Percentiles rank a stretch among this genome's conserved stretches.
Evolutionary conservation across 164 flowering plant species (phyloP).

Genomic region (Dillenia suffruticosa): DNA sequence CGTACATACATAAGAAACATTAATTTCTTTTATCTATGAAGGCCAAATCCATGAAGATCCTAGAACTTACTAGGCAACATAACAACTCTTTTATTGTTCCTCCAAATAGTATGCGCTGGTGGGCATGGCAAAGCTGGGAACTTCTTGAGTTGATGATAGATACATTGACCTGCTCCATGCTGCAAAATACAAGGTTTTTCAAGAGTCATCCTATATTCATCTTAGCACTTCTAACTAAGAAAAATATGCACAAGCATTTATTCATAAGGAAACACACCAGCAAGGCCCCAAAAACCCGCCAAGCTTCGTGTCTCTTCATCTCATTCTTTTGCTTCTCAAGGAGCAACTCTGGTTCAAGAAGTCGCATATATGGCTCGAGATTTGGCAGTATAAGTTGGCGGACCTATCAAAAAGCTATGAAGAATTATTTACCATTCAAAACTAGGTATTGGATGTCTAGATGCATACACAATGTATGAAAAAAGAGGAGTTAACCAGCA

Average conservation of each 20-base stretch:
- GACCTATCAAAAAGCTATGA: conserved; percentile 35
- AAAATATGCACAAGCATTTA: neutral
- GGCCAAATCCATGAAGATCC: neutral
- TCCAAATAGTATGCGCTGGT: conserved; percentile 41
- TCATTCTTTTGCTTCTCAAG: conserved; percentile 84
- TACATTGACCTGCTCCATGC: conserved; percentile 80
- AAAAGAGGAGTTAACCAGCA: neutral
- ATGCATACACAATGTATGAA: no score
- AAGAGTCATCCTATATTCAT: conserved; percentile 9
- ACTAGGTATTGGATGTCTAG: neutral
- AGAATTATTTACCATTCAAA: neutral
- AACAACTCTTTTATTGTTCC: conserved; percentile 38
- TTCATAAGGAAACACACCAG: conserved; percentile 40
- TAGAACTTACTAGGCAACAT: conserved; percentile 43
- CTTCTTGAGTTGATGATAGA: conserved; percentile 60
- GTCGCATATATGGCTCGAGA: conserved; percentile 73
- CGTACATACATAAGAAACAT: no score
- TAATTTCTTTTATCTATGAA: no score
- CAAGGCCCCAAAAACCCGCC: conserved; percentile 90
- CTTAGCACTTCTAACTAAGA: neutral
- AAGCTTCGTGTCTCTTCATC: conserved; percentile 88
- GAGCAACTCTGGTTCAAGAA: conserved; percentile 77
- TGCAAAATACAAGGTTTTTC: conserved; percentile 21
- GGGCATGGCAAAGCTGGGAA: conserved; percentile 50
- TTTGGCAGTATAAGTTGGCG: conserved; percentile 81